Evolutionary conservation across 2,329 filamentous ascomycete genomes (phyloP).

Genomic region (Colletotrichum gloeosporioides): DNA sequence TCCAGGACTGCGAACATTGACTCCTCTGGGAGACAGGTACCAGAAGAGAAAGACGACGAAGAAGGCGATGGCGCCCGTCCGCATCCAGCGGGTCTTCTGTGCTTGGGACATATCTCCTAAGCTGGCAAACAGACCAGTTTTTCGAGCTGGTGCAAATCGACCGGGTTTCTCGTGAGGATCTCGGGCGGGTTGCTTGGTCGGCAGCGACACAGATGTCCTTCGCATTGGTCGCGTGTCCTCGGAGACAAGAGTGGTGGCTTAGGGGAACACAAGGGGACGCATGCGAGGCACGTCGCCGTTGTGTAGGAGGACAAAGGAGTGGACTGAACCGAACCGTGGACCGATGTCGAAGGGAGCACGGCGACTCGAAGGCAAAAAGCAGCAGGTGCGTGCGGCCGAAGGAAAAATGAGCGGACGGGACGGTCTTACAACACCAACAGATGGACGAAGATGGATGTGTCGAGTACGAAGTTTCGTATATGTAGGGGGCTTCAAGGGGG

Average conservation of each 20-base stretch:
- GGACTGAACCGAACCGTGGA: conserved; percentile 4
- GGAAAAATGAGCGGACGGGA: conserved; percentile 12
- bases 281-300: conserved; percentile 18
- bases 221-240: conserved; percentile 51
- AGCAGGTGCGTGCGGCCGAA: conserved; percentile 17
- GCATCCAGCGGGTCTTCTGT: conserved; percentile 69
- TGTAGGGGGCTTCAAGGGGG: conserved; percentile 15
- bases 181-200: conserved; percentile 63
- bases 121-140: conserved; percentile 55
- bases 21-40: conserved; percentile 65
- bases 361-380: conserved; percentile 1
- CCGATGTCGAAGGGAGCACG: conserved; percentile 4
- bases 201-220: conserved; percentile 69
- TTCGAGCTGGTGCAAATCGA: conserved; percentile 58
- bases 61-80: conserved; percentile 67
- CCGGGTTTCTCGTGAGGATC: conserved; percentile 71
- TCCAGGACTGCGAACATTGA: conserved; percentile 54
- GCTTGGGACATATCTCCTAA: conserved; percentile 58
- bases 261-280: conserved; percentile 23
- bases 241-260: background rate
- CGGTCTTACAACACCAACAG: background rate
- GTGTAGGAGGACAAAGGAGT: conserved; percentile 10
- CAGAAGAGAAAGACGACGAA: conserved; percentile 67
- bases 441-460: background rate
- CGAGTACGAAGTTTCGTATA: conserved; percentile 5